phyloP scores from a whole-genome alignment of 352 stramenopile species.

The Pythium guiyangense region DNA sequence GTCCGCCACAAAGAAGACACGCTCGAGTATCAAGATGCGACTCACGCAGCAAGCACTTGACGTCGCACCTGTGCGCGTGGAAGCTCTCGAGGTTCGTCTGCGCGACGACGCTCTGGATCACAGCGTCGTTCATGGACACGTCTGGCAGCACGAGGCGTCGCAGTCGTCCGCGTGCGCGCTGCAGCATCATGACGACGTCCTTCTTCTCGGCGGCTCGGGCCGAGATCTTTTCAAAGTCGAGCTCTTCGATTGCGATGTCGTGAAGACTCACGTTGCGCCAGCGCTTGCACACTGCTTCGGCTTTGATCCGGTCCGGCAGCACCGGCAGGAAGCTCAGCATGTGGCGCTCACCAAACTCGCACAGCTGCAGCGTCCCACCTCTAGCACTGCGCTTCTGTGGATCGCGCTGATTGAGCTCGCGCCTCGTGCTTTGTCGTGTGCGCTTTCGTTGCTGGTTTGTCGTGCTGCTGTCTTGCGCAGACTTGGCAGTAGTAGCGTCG shows the following conservation, averaged over 20 bases:
- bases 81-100: conserved; percentile 35
- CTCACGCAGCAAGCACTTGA: conserved; percentile 1
- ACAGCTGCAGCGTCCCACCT: conserved; percentile 15
- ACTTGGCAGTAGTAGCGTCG: too few species aligned
- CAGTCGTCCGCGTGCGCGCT: conserved; percentile 30
- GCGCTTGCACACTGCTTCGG: conserved; percentile 52
- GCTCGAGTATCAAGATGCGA: background rate
- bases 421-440: background rate
- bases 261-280: conserved; percentile 39
- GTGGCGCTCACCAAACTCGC: conserved; percentile 35
- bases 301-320: conserved; percentile 42
- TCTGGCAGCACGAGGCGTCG: conserved; percentile 34
- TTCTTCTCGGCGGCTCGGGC: conserved; percentile 23
- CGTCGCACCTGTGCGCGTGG: conserved; percentile 40
- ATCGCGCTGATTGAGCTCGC: background rate
- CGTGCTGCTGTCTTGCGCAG: too few species aligned
- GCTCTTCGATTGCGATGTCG: conserved; percentile 31
- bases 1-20: too few species aligned
- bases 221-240: conserved; percentile 42
- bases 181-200: conserved; percentile 33
- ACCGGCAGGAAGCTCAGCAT: conserved; percentile 47
- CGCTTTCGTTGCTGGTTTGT: background rate
- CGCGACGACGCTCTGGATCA: conserved; percentile 28
- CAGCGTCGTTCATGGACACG: conserved; percentile 37
- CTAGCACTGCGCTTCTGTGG: background rate